These are phyloP conservation scores for Musa itinerans DNA, from an alignment of 176 grass and related monocot species.

Conservation along the genomic window DNA sequence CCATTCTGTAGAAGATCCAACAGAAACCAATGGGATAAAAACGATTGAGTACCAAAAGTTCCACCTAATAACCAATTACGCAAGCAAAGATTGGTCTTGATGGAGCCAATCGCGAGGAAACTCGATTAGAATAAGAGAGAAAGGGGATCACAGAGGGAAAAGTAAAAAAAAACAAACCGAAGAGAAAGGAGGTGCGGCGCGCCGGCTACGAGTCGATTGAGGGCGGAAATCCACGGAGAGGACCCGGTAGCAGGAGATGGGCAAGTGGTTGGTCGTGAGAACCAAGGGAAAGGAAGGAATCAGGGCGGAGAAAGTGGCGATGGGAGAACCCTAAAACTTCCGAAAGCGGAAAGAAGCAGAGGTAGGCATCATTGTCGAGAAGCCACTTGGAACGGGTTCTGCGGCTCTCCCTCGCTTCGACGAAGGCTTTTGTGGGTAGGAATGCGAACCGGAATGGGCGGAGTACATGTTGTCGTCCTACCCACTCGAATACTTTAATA, in stretches of 20 bases:
- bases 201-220: background rate
- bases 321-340: constrained; percentile 31
- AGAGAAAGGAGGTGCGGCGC: background rate
- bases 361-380: constrained; percentile 9
- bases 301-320: background rate
- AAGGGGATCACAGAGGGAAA: background rate
- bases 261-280: too few relatives aligned
- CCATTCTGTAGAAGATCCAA: background rate
- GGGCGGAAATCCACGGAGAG: too few relatives aligned
- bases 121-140: background rate
- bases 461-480: background rate
- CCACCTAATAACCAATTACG: background rate
- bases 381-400: background rate
- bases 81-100: background rate
- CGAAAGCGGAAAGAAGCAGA: constrained; percentile 50
- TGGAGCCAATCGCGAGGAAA: too few relatives aligned
- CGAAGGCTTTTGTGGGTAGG: too few relatives aligned
- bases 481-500: background rate
- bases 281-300: background rate
- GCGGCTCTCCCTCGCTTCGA: background rate
- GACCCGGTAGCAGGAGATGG: too few relatives aligned
- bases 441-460: too few relatives aligned
- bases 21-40: background rate
- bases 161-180: background rate
- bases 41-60: background rate